Conservation (phyloP, 306 rosid species). For the Fagus crenata region DNA sequence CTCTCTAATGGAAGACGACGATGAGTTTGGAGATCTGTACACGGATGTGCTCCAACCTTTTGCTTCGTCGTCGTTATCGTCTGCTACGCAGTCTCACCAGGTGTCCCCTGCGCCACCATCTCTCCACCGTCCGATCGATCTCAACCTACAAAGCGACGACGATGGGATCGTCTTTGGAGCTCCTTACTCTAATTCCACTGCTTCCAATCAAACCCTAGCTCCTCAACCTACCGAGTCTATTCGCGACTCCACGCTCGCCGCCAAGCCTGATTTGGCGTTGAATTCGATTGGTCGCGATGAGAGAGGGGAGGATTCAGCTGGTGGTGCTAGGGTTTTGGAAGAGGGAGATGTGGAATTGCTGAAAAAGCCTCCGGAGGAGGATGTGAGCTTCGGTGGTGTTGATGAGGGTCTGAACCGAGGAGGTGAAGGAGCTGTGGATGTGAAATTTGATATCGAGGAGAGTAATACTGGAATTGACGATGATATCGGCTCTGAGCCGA, state of each 20-base stretch:
- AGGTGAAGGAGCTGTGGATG: slow-evolving; percentile 36
- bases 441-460: slow-evolving; percentile 89
- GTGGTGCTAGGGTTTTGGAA: slow-evolving; percentile 14
- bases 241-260: slow-evolving; percentile 19
- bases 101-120: slow-evolving; percentile 35
- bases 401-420: neutral
- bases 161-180: slow-evolving; percentile 43
- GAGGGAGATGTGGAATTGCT: slow-evolving; percentile 5
- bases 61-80: slow-evolving; percentile 44
- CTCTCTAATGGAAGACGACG: slow-evolving; percentile 87
- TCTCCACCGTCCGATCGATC: slow-evolving; percentile 57
- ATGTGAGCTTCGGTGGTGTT: slow-evolving; percentile 27
- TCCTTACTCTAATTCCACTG: slow-evolving; percentile 35
- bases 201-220: slow-evolving; percentile 38
- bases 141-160: slow-evolving; percentile 43
- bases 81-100: slow-evolving; percentile 37
- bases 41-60: slow-evolving; percentile 84
- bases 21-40: slow-evolving; percentile 99
- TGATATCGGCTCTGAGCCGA: slow-evolving; percentile 52
- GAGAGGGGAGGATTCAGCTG: slow-evolving; percentile 20
- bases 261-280: slow-evolving; percentile 22
- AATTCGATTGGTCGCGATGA: slow-evolving; percentile 25
- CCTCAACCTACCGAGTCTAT: slow-evolving; percentile 3
- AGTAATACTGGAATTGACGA: slow-evolving; percentile 38
- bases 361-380: slow-evolving; percentile 27